Evolutionary conservation across 257 asterid genomes (phyloP).

Genomic region (Gentiana macrophylla): DNA sequence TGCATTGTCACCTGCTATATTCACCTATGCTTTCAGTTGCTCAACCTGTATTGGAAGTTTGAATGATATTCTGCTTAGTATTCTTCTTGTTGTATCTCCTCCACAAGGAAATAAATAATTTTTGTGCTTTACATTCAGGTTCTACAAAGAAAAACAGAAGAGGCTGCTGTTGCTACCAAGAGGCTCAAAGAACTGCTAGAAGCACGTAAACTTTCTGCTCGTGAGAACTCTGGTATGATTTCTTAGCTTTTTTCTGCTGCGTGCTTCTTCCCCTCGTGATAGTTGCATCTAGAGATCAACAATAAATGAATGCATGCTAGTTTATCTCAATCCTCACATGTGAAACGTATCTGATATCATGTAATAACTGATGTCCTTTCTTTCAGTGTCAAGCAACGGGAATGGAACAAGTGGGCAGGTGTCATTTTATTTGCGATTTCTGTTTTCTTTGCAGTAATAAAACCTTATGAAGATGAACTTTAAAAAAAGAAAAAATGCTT

Average conservation of each 20-base stretch:
- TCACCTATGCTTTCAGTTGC: neutral
- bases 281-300: too few relatives aligned
- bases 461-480: too few relatives aligned
- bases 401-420: conserved; percentile 77
- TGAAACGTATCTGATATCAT: neutral
- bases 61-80: neutral
- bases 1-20: too few relatives aligned
- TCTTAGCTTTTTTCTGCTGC: neutral
- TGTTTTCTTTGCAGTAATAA: conserved; percentile 1
- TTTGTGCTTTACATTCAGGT: conserved; percentile 40
- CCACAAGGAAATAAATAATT: neutral
- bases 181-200: conserved; percentile 95
- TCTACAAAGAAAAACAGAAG: conserved; percentile 98
- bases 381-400: conserved; percentile 68
- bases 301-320: neutral
- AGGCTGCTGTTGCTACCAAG: conserved; percentile 99
- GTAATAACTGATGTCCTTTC: conserved; percentile 12
- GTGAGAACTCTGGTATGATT: conserved; percentile 69
- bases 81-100: neutral
- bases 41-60: neutral
- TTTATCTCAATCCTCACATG: neutral
- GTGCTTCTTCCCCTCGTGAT: too few relatives aligned
- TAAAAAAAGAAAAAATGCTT: neutral
- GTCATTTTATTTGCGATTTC: conserved; percentile 10
- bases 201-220: conserved; percentile 85